These are phyloP conservation scores for Sporothrix luriei DNA, from an alignment of 2,329 filamentous ascomycete species.

Conservation along the genomic window DNA sequence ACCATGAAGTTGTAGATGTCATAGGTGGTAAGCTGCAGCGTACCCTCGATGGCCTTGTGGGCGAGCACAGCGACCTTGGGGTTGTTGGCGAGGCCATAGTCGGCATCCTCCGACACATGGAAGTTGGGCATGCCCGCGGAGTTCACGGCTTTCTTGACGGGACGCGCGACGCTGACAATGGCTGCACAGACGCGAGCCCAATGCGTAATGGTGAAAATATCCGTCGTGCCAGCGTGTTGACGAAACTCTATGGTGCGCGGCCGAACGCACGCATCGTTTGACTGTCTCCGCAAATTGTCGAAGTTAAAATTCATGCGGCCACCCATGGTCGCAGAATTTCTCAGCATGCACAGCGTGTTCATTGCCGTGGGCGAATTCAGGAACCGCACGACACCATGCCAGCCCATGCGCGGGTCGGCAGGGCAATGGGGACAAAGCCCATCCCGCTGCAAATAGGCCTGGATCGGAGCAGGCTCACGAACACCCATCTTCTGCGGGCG, in stretches of 20 bases:
- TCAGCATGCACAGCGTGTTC: not conserved
- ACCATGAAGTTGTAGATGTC: slow-evolving; percentile 29
- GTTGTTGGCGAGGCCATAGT: not conserved
- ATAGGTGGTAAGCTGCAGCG: not conserved
- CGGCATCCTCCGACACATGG: not conserved
- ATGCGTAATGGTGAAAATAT: not conserved
- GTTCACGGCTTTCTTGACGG: not conserved
- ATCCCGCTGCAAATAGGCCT: not conserved
- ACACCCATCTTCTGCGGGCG: not conserved
- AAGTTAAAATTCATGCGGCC: slow-evolving; percentile 25
- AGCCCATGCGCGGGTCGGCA: not conserved
- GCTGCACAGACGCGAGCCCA: slow-evolving; percentile 23
- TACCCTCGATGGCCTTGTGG: not conserved
- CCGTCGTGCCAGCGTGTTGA: slow-evolving; percentile 29
- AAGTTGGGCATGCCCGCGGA: not conserved
- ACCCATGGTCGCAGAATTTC: not conserved
- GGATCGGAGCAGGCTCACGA: not conserved
- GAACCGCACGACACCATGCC: slow-evolving; percentile 15
- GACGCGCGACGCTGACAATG: not conserved
- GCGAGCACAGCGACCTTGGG: not conserved
- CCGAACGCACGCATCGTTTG: not conserved
- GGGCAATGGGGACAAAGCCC: not conserved
- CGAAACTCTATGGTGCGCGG: slow-evolving; percentile 29
- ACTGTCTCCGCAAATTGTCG: slow-evolving; percentile 27
- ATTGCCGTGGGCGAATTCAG: not conserved